Base-by-base conservation (phyloP, 2,329 filamentous ascomycete genomes). In the Cadophora sp. region DNA sequence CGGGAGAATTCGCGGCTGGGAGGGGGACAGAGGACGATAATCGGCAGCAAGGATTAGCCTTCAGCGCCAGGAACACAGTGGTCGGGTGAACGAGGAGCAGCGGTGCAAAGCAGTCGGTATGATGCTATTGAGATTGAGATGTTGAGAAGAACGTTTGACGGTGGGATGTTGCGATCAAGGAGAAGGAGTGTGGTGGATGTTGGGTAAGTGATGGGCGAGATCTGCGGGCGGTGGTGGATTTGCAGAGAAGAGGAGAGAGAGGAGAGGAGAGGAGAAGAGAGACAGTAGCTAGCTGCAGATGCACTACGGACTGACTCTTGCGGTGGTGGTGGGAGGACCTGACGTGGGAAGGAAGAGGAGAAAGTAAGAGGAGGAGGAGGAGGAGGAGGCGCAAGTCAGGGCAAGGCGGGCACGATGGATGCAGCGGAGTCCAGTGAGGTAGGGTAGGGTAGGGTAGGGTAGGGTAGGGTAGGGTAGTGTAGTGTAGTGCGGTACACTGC, bases 1-100 rank as follows among this genome's bases (percentile, higher is more conserved):
- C 69, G 73, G 72, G 63, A 67, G 70, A 68, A 68, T 68, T 50
- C 56, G 61, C 64, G 63, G 59, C 64, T 14, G 16, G 53, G 19
- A 56, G 29, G 53, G 27, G 27, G 51, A 34, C n/a, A 58, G 58
- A n/a, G 58, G 59, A 67, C 34, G 53, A n/a, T 68, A 71, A 71
- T 73, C 69, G 68, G 61, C 67, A 59, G 69, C 72, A 59, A 70
- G 70, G 72, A 64, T 72, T 37, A 59, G 16, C 56, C 55, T 62
- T n/a, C 53, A 34, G 19, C n/a, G 53, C 53, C 29, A 56, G 53
- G 53, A 24, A 56, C 53, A 56, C 53, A 34, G 53, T 56, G 29
- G 14, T 22, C 26, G 16, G 19, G 53, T 31, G 53, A 22, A 22
- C 29, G 53, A 31, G 2, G 29, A n/a, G n/a, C n/a, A 22, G 27